Evolutionary conservation across 495 filamentous ascomycete genomes (phyloP), one percentile per base, ranked within the genome.

Genomic region (Podospora sp.): DNA sequence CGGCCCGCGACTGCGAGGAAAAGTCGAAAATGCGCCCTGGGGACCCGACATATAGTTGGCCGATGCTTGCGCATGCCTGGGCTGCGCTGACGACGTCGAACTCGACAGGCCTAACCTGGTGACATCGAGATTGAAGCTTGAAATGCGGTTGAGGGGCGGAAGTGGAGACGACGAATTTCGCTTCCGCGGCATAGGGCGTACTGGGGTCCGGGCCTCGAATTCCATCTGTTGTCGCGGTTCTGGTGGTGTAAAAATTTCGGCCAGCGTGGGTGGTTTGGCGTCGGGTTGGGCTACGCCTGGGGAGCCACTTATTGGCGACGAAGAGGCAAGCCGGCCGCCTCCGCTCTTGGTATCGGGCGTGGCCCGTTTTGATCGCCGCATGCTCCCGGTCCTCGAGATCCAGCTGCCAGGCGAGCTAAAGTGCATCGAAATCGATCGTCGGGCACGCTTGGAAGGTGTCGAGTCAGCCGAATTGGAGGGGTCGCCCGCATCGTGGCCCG

Each of bases 51-150:
- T 70, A 29, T 74, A 76, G 52, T 73, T 74, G 21, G 74, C 63
- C 14, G 72, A 69, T 24, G 22, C 69, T 61, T 66, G 73, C 65
- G 33, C 63, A 65, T 60, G 68, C 53, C 65, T 76, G 8, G 73
- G 66, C 25, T 67, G 62, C 1, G 49, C 71, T 62, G 70, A 46
- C 14, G 79, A 76, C 21, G 79, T 78, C 20, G 79, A 73, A 72
- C 78, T 66, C 64, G 83, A 56, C 66, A 78, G 14, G 63, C 79
- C 74, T 62, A 83, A 69, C 53, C 81, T 81, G 21, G 81, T 77
- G 29, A 83, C 74, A 63, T 88, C 85, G 36, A 88, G 72, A 67
- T 85, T 84, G 65, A 88, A 88, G 69, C 79, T 83, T 12, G 86
- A 88, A 16, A 87, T 76, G 14, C 85, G 81, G 55, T 82, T 83